phyloP scores from a whole-genome alignment of 768 basidiomycete genomes.

The Kwoniella newhampshirensis region DNA sequence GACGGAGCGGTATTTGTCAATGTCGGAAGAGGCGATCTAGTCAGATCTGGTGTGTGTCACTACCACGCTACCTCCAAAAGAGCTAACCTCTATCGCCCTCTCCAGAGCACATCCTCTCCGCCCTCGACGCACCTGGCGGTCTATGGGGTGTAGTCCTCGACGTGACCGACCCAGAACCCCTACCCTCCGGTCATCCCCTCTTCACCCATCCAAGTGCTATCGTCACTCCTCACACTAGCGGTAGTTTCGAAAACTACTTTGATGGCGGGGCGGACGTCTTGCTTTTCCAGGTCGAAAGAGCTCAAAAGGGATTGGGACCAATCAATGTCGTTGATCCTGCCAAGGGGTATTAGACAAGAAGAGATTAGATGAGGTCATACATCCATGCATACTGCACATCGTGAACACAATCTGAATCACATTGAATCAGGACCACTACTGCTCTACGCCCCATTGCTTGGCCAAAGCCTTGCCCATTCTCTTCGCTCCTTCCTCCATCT shows the following conservation, averaged over 20 bases:
- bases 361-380: too few species aligned
- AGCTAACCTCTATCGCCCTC: neutral
- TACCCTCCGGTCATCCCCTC: constrained; percentile 31
- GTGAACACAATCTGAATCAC: neutral
- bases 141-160: constrained; percentile 45
- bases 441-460: constrained; percentile 18
- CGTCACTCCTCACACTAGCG: constrained; percentile 53
- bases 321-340: constrained; percentile 40
- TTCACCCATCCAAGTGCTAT: constrained; percentile 28
- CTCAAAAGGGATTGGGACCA: constrained; percentile 22
- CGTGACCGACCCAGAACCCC: constrained; percentile 52
- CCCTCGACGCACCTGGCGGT: constrained; percentile 28
- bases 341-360: constrained; percentile 41
- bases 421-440: too few species aligned
- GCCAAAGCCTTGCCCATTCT: constrained; percentile 19
- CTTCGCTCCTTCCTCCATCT: constrained; percentile 27
- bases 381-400: neutral
- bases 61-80: neutral
- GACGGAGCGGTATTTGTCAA: constrained; percentile 50
- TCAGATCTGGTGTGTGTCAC: constrained; percentile 43
- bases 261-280: constrained; percentile 46
- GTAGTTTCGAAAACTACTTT: constrained; percentile 46
- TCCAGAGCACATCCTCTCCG: constrained; percentile 29
- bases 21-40: constrained; percentile 52
- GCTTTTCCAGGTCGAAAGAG: constrained; percentile 36